Percentiles rank a stretch among this genome's conserved stretches.
These are phyloP conservation scores for Cladosporium sp. DNA, from an alignment of 2,329 filamentous ascomycete genomes.

Conservation along the genomic window DNA sequence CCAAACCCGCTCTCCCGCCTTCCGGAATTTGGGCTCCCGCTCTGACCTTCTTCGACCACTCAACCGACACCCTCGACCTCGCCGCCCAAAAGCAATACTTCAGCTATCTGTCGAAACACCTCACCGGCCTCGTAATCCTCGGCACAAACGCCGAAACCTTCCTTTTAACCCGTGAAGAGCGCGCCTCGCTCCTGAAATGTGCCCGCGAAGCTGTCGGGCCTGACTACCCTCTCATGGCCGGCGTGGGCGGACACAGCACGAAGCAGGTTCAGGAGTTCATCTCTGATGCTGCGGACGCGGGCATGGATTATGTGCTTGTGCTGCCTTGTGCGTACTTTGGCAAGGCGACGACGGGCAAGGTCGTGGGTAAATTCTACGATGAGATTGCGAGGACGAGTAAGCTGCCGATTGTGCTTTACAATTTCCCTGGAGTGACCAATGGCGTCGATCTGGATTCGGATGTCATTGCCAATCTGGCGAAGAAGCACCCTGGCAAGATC, in stretches of 20 bases:
- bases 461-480: slow-evolving; percentile 54
- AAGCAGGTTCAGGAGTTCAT: slow-evolving; percentile 42
- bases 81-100: slow-evolving; percentile 41
- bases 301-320: slow-evolving; percentile 42
- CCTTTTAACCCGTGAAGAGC: slow-evolving; percentile 42
- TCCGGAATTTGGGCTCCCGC: slow-evolving; percentile 37
- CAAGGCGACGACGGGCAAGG: slow-evolving; percentile 37
- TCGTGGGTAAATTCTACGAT: slow-evolving; percentile 41
- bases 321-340: slow-evolving; percentile 45
- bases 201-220: slow-evolving; percentile 41
- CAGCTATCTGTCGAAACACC: slow-evolving; percentile 39
- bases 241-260: slow-evolving; percentile 41
- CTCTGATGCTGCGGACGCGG: slow-evolving; percentile 37
- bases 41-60: slow-evolving; percentile 44
- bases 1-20: slow-evolving; percentile 48
- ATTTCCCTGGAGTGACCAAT: slow-evolving; percentile 64
- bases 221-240: slow-evolving; percentile 41
- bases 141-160: slow-evolving; percentile 47
- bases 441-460: slow-evolving; percentile 67
- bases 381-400: slow-evolving; percentile 55
- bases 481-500: slow-evolving; percentile 55
- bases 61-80: slow-evolving; percentile 38
- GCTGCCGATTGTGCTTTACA: slow-evolving; percentile 66
- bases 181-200: slow-evolving; percentile 34
- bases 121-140: slow-evolving; percentile 44